Evolutionary conservation across 1,139 yeast genomes (phyloP).

Genomic region (Magnusiomyces magnusii): DNA sequence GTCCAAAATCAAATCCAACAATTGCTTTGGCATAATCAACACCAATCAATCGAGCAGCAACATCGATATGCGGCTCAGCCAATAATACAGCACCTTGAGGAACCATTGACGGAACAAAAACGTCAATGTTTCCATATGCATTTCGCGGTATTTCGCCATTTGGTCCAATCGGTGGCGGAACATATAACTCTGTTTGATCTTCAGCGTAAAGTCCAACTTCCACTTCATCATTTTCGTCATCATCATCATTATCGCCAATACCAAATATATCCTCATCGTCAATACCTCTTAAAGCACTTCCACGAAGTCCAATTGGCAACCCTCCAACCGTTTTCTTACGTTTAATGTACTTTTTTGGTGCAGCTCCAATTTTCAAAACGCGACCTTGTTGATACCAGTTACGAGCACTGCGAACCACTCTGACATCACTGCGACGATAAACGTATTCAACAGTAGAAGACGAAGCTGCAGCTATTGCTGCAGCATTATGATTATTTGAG

Average conservation of each 20-base stretch:
- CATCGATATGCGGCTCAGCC: conserved; percentile 45
- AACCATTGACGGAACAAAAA: conserved; percentile 69
- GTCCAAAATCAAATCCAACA: conserved; percentile 68
- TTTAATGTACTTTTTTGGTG: conserved; percentile 47
- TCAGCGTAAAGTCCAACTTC: conserved; percentile 55
- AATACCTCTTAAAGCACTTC: background rate
- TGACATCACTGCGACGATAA: conserved; percentile 59
- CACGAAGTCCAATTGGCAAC: conserved; percentile 16
- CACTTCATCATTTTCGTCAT: conserved; percentile 22
- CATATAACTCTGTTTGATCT: conserved; percentile 64
- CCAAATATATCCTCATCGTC: background rate
- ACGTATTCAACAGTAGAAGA: conserved; percentile 35
- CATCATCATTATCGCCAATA: conserved; percentile 2
- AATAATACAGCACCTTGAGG: conserved; percentile 74
- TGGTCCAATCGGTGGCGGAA: conserved; percentile 52
- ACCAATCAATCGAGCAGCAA: conserved; percentile 62
- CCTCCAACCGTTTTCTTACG: conserved; percentile 21
- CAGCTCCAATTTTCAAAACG: conserved; percentile 59
- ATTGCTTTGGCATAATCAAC: conserved; percentile 86
- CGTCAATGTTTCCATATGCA: conserved; percentile 74
- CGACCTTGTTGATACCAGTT: conserved; percentile 88
- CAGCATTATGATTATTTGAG: background rate
- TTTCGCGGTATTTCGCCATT: conserved; percentile 68
- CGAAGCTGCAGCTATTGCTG: background rate
- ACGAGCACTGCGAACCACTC: conserved; percentile 57